Percentiles rank a stretch among this genome's conserved stretches.
These are phyloP conservation scores for Xylogone sp. DNA, from an alignment of 2,329 filamentous ascomycete species.

Conservation along the genomic window DNA sequence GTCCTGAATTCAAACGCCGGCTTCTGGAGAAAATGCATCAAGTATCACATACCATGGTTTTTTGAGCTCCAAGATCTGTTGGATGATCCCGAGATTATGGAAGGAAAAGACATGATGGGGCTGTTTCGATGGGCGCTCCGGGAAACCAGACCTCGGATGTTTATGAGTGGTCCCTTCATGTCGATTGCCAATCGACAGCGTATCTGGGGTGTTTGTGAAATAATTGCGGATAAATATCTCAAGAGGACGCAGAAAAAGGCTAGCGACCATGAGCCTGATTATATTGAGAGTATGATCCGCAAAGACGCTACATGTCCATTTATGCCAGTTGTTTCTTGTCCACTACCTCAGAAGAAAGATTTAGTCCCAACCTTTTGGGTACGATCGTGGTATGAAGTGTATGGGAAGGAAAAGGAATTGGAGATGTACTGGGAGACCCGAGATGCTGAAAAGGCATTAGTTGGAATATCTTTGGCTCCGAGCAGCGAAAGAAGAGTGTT, in stretches of 20 bases:
- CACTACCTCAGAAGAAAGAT: not conserved
- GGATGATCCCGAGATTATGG: not conserved
- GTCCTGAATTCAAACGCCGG: not conserved
- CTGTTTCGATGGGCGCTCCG: constrained; percentile 19
- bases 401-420: not conserved
- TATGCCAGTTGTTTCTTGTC: not conserved
- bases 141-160: constrained; percentile 11
- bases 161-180: constrained; percentile 22
- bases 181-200: constrained; percentile 29
- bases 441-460: not conserved
- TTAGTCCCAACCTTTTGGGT: not conserved
- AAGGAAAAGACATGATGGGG: not conserved
- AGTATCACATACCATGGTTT: constrained; percentile 5
- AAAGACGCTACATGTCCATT: not conserved
- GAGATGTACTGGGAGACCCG: constrained; percentile 3
- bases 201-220: constrained; percentile 21
- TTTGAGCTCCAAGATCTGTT: constrained; percentile 4
- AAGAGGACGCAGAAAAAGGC: constrained; percentile 1
- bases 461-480: not conserved
- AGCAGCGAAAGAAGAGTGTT: not conserved
- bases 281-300: not conserved
- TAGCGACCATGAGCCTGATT: not conserved
- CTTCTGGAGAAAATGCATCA: constrained; percentile 5
- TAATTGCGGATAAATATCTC: constrained; percentile 3
- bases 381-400: constrained; percentile 1